These are phyloP conservation scores for Excoecaria agallocha DNA, from an alignment of 345 rosid genomes.

Conservation along the genomic window DNA sequence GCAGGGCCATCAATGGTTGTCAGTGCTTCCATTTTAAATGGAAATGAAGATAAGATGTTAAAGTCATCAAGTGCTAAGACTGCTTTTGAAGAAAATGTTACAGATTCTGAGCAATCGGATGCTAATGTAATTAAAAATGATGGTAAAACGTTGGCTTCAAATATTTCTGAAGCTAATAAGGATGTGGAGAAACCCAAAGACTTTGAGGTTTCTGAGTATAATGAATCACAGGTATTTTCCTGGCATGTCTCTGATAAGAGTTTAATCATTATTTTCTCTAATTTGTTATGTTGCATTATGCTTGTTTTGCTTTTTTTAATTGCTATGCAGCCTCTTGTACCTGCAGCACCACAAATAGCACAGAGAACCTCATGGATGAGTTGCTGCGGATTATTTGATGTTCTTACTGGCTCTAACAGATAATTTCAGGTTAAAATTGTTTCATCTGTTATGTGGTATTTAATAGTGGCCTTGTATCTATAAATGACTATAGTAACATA, in stretches of 20 bases:
- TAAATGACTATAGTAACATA: background rate
- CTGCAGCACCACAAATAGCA: constrained; percentile 41
- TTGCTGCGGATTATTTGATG: constrained; percentile 90
- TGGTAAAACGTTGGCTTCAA: background rate
- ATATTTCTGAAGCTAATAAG: constrained; percentile 32
- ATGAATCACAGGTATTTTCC: constrained; percentile 59
- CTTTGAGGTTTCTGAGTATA: constrained; percentile 32
- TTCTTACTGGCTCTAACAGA: constrained; percentile 48
- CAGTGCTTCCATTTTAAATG: constrained; percentile 20
- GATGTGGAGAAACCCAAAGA: constrained; percentile 29
- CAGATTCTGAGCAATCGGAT: constrained; percentile 35
- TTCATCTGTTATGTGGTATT: too few relatives aligned
- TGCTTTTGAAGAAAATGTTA: constrained; percentile 24
- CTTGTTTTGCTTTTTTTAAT: constrained; percentile 15
- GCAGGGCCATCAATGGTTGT: constrained; percentile 23
- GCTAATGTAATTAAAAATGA: constrained; percentile 29
- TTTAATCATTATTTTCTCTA: background rate
- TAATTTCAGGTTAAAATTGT: constrained; percentile 55
- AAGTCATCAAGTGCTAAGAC: constrained; percentile 26
- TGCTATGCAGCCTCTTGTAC: constrained; percentile 47
- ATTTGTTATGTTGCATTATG: constrained; percentile 1
- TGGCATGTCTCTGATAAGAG: background rate
- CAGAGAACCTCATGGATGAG: constrained; percentile 60
- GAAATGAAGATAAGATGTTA: constrained; percentile 26
- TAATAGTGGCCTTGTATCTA: background rate